Base-by-base conservation (phyloP, 768 basidiomycete species). In the Agaricus subrufescens region DNA sequence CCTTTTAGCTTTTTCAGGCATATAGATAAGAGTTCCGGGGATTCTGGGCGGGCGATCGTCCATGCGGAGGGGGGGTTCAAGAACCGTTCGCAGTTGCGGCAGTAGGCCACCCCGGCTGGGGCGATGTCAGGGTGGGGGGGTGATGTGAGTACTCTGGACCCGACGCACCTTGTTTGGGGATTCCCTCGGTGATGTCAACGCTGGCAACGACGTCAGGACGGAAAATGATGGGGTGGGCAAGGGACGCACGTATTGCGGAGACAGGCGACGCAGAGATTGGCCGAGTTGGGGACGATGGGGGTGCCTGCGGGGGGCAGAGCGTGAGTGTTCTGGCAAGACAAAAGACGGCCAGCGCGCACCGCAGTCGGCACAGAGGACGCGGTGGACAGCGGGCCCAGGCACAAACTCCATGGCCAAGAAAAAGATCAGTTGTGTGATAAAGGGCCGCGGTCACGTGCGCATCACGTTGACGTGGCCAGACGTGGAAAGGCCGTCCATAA, bases 121-220 rank as follows among this genome's bases (percentile, higher is more conserved):
- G 66, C 25, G 14, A 14, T 29, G 46, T 49, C 27, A 57, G 31
- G 51, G 49, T 19, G 19, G 10, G 8, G 26, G 49, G 12, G 19
- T 25, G 15, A 6, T 29, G 14, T 9, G 23, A 8, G 52, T 19
- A 43, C 15, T 26, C 26, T 31, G 53, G 34, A 19, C 25, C 44
- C 50, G n/a, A 67, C 74, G 50, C 51, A 89, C 90, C 85, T 83
- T 92, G 91, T 67, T 94, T 98, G 6, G 95, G 96, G 51, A 98
- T 98, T 12, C 94, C 94, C 68, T 98, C 96, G 0, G 95, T 98
- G 67, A 99, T 96, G 69, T 99, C 97, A 58, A 98, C 86, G 7
- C 91, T 93, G 63, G 3, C 39, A 31, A 40, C 44, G 19, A 57
- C 34, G 46, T 40, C 52, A 40, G 57, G 37, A 19, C 9, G 3